Base-by-base conservation (phyloP, 176 grass and related monocot species). In the Ananas comosus region DNA sequence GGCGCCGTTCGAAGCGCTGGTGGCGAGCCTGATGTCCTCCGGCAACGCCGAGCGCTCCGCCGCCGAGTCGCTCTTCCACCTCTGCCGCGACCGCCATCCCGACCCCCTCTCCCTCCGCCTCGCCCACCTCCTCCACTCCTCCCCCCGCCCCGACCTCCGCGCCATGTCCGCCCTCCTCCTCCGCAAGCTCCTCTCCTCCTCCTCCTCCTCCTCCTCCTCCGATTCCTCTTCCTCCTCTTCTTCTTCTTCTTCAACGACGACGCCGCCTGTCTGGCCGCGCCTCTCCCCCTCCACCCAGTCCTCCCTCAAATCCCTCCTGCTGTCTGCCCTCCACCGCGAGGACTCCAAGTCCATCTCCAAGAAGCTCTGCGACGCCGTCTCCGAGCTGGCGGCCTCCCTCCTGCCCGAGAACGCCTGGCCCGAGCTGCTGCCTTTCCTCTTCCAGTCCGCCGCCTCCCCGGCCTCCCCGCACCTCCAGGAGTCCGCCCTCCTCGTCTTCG, bases 311-410 rank as follows among this genome's bases (percentile, higher is more conserved):
- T 65, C 86, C 3, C 66, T 82, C 13, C 87, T 99, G 48, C 75
- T 99, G 51, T 77, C 66, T 49, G 78, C 87, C 51, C 87, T 99
- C 65, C 80, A 87, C 22, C 76, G 73, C 76, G 95, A 99, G 61
- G 68, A 69, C 16, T 50, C 85, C 1, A 92, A 86, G 75, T 71
- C 95, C 57, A 86, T 94, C 64, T 80, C 85, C 0, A 99, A 91
- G 87, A 99, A 99, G 80, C 84, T 99, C 49, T 93, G 89, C 63
- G 95, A 99, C 33, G 80, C 95, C 16, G 58, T 99, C 29, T 93
- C 95, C 17, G 95, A 90, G 77, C 87, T 99, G 17, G 95, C 86
- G 10, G 73, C 87, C 10, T 17, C 65, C 10, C 85, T 99, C 51
- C 87, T 99, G 9, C 95, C 87, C 0, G 95, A 99, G 12, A 68